A percentile compares a stretch with the other conserved stretches of the same genome.
Evolutionary conservation across 2,329 filamentous ascomycete species (phyloP).

Genomic region (Cladophialophora immunda): DNA sequence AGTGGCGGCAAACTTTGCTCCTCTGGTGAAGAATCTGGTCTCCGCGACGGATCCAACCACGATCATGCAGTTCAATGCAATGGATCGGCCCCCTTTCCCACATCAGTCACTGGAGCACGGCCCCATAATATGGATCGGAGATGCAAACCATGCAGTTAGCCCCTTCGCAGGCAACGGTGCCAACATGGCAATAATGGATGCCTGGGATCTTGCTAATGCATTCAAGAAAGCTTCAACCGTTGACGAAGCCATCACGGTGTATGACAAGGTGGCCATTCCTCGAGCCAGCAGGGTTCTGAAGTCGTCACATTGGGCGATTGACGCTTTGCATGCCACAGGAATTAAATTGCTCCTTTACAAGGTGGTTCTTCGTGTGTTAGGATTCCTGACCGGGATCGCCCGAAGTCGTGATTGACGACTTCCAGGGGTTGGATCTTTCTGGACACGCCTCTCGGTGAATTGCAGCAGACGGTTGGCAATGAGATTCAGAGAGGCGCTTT

Average conservation of each 20-base stretch:
- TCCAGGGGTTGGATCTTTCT: background rate
- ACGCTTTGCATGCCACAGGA: constrained; percentile 30
- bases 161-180: constrained; percentile 61
- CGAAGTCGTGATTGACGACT: background rate
- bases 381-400: constrained; percentile 1
- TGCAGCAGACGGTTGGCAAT: background rate
- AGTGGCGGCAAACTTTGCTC: constrained; percentile 48
- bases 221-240: constrained; percentile 46
- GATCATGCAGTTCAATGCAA: constrained; percentile 52
- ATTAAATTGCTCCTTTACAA: constrained; percentile 23
- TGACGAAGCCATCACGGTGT: constrained; percentile 43
- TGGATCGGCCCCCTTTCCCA: constrained; percentile 56
- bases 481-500: background rate
- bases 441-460: background rate
- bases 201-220: constrained; percentile 56
- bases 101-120: constrained; percentile 45
- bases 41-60: constrained; percentile 51
- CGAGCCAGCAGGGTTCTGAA: constrained; percentile 36
- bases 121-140: constrained; percentile 58
- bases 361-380: constrained; percentile 11
- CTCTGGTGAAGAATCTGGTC: constrained; percentile 54
- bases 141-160: constrained; percentile 61
- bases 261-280: constrained; percentile 50
- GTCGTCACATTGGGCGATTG: constrained; percentile 21
- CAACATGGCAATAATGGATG: constrained; percentile 59